Base-by-base conservation (phyloP, 768 basidiomycete species). In the Mycena maculata region DNA sequence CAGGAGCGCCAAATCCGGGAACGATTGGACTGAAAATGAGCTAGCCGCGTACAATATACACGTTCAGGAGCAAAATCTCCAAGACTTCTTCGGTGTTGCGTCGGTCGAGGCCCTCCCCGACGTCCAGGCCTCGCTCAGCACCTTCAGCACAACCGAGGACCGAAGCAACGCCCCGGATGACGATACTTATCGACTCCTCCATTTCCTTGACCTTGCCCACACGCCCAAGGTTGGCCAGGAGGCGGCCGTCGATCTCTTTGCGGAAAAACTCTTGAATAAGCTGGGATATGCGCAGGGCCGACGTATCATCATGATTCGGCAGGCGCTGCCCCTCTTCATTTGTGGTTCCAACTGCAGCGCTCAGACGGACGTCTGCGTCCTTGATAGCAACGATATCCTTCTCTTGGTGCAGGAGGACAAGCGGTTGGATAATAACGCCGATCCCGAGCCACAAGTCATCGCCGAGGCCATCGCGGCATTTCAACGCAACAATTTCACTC, bases 391-490 rank as follows among this genome's bases (percentile, higher is more conserved):
- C 56, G 73, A 73, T 31, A 67, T 75, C 55, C 62, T 73, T 45
- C 66, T 76, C 48, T 48, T 76, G 63, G 30, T 73, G 49, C 72
- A 71, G 60, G 62, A 75, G 39, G 74, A 70, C 49, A 68, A 74
- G 59, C 65, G 60, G 31, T 44, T 63, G 28, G 50, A 52, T 27
- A 73, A 73, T 52, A 54, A 54, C 67, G 70, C 60, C 27, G 74
- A 77, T 60, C 73, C 76, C 25, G 76, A 78, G 68, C 71, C 77
- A 60, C 76, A 77, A 63, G 70, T 78, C 30, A 73, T 76, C 15
- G 74, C 77, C 54, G 73, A 72, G 67, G 73, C 76, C n/a, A 74
- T 77, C 33, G 74, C 77, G n/a, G 77, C 77, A 45, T 76, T 73
- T 65, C 66, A 68, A 23, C 60, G 67, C 22, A 74, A 76, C 59